Percentiles rank a stretch among this genome's conserved stretches.
Conservation (phyloP, 768 basidiomycete genomes). For the Podaxis rugospora region DNA sequence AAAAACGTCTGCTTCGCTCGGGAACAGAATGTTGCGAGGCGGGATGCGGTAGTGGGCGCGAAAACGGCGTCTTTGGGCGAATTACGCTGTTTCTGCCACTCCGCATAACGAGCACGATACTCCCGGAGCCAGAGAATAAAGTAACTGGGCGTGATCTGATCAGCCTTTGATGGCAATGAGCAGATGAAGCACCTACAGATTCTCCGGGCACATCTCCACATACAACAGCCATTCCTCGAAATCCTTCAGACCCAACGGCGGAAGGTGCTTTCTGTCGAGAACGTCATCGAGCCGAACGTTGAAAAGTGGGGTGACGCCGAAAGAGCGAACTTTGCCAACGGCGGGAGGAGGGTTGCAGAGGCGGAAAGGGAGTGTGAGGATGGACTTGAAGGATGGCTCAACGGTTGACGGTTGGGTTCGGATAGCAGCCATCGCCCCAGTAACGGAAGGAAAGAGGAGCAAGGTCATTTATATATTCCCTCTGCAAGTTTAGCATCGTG, state of each 20-base stretch:
- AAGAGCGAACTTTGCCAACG: constrained; percentile 65
- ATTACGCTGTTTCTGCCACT: constrained; percentile 41
- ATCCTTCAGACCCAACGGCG: constrained; percentile 73
- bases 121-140: constrained; percentile 81
- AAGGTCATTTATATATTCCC: constrained; percentile 3
- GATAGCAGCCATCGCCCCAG: constrained; percentile 5
- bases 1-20: constrained; percentile 82
- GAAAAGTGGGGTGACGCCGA: constrained; percentile 62
- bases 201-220: constrained; percentile 72
- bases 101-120: constrained; percentile 48
- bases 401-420: constrained; percentile 11
- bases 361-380: constrained; percentile 43
- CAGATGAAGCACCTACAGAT: constrained; percentile 44
- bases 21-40: constrained; percentile 67
- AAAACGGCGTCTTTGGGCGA: constrained; percentile 31
- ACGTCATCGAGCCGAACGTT: constrained; percentile 71
- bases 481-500: neutral
- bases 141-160: constrained; percentile 39
- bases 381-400: constrained; percentile 20
- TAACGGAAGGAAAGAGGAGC: neutral
- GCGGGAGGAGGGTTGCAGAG: constrained; percentile 68
- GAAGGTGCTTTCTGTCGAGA: constrained; percentile 70
- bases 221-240: constrained; percentile 80
- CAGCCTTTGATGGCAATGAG: constrained; percentile 11
- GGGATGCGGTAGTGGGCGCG: constrained; percentile 4